Conservation (phyloP, 768 basidiomycete species). For the Mrakia blollopis region DNA sequence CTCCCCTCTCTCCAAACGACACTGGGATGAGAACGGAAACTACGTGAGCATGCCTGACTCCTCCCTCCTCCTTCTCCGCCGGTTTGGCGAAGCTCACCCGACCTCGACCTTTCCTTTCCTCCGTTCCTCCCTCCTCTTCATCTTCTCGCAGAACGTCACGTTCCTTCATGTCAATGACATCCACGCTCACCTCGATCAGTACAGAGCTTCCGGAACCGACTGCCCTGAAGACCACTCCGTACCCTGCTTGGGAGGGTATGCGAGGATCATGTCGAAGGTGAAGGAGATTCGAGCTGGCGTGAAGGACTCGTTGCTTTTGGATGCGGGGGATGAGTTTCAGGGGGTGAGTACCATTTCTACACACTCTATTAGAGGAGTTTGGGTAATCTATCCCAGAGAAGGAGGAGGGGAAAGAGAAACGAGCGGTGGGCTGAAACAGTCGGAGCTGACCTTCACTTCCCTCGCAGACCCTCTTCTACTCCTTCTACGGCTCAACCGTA, state of each 20-base stretch:
- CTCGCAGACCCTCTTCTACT: slow-evolving; percentile 49
- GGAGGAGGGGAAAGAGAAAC: not conserved
- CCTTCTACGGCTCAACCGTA: slow-evolving; percentile 49
- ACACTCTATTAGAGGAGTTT: not conserved
- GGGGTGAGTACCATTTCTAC: slow-evolving; percentile 28
- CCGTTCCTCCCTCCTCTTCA: not conserved
- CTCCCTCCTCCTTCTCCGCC: not conserved
- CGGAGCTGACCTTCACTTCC: not conserved
- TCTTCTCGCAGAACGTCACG: slow-evolving; percentile 36
- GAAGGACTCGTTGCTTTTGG: slow-evolving; percentile 48
- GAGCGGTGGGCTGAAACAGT: not conserved
- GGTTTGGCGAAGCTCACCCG: not conserved
- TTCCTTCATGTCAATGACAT: slow-evolving; percentile 48
- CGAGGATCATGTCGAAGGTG: slow-evolving; percentile 43
- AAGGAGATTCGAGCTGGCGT: slow-evolving; percentile 45
- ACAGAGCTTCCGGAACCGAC: slow-evolving; percentile 7
- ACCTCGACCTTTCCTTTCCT: not conserved
- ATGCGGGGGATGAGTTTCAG: slow-evolving; percentile 53
- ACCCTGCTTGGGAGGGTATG: slow-evolving; percentile 20
- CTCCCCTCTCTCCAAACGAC: not conserved
- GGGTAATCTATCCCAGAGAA: too few relatives aligned
- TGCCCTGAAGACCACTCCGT: slow-evolving; percentile 33
- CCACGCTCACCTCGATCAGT: slow-evolving; percentile 28
- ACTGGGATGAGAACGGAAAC: slow-evolving; percentile 8
- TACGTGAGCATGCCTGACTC: not conserved